Base-by-base conservation (phyloP, 495 filamentous ascomycete species). In the Xylaria cubensis region DNA sequence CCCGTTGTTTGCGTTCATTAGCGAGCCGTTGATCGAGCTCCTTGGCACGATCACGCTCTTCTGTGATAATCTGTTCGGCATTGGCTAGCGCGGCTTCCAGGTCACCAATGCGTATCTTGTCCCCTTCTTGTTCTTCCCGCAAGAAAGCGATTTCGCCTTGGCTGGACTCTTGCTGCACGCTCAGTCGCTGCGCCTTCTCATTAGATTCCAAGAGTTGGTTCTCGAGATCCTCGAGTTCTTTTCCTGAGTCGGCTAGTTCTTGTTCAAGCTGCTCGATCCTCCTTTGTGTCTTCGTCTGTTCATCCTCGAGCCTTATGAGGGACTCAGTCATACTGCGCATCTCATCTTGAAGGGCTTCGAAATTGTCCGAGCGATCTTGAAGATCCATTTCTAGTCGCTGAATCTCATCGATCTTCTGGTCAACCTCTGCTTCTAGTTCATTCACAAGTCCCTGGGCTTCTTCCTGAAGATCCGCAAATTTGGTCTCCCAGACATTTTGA, bases 21-120 rank as follows among this genome's bases (percentile, higher is more conserved):
- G 90, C 87, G 41, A 97, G 85, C 6, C 91, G 88, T 61, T 92
- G 87, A 76, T 97, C 94, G 17, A 97, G 84, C 73, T 97, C 94
- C 53, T 87, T 86, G 41, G 88, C 86, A 59, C 92, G 90, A 61
- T 97, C 95, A 77, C 89, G 91, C 76, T 98, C 94, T 59, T 93
- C 94, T 50, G 90, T 86, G 39, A 97, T 82, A 42, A 83, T 87
- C 73, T 91, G 86, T 78, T 94, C 89, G 69, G 90, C 88, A 46
- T 89, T 90, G 79, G 93, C 92, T 17, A 97, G 83, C 29, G 90
- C 88, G 12, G 91, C 91, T 76, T 97, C 94, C 4, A 98, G 84
- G 74, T 98, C 93, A 26, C 96, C 94, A 74, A 98, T 99, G 80
- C 94, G 94, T 78, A 99, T 98, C 87, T 98, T 99, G 80, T 99